These are phyloP conservation scores for Syzygium jambos DNA, from an alignment of 345 rosid species.

Conservation along the genomic window DNA sequence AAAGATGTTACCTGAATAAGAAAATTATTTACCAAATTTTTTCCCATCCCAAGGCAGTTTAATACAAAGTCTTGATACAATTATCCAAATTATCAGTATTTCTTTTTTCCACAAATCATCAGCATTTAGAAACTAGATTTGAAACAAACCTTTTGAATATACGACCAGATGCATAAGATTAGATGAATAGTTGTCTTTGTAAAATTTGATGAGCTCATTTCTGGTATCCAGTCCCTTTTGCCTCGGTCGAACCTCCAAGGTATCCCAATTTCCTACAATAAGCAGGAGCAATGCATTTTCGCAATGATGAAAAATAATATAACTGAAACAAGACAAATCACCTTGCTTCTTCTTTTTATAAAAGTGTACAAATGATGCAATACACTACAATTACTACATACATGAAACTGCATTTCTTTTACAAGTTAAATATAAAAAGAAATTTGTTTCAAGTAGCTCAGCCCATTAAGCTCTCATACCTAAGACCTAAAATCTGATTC, in stretches of 20 bases:
- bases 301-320: background rate
- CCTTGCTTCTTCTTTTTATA: background rate
- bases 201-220: constrained; percentile 71
- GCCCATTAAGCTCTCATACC: background rate
- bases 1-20: constrained; percentile 13
- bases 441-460: background rate
- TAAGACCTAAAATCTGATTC: background rate
- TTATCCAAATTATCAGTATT: background rate
- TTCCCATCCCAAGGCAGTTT: background rate
- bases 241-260: constrained; percentile 72
- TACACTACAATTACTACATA: background rate
- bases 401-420: background rate
- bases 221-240: constrained; percentile 76
- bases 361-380: background rate
- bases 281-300: background rate
- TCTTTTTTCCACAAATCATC: background rate
- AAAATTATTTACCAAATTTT: background rate
- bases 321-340: background rate
- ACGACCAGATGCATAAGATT: constrained; percentile 85
- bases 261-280: constrained; percentile 71
- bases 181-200: constrained; percentile 79
- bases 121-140: background rate
- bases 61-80: background rate
- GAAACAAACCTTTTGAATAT: constrained; percentile 64
- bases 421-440: background rate